Evolutionary conservation across 805 yeast genomes (phyloP), one percentile per base, ranked within the genome.

Genomic region (Saccharomycopsis selenospora): DNA sequence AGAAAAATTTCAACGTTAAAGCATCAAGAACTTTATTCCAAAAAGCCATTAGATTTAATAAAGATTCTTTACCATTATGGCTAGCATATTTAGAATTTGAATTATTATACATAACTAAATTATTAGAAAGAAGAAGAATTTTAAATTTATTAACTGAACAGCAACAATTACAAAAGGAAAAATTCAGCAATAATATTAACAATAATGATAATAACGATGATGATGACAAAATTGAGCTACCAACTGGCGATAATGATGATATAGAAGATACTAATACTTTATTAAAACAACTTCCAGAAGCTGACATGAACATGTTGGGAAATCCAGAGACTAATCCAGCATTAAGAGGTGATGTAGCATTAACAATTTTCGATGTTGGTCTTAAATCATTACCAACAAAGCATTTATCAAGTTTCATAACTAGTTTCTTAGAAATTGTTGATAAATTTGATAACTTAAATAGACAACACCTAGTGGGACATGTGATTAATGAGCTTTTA

Each of bases 11-110:
- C 36, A 85, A 89, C 57, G 86, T 95, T 41, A 80, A 83, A 60
- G 90, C 95, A 42, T 90, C 97, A 20, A 76, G 99, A 64, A 78
- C 79, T 7, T 72, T 93, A 23, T 80, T 89, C 64, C 96, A 90
- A 64, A 78, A 85, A 56, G 95, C 84, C 27, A 70, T 93, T 36
- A 74, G 95, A 63, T 85, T 93, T 64, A 91, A 91, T 61, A 75
- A 83, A 2, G 90, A 85, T 45, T 76, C 82, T 6, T 63, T 71
- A 14, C 76, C 73, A 49, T 71, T 93, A 51, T 91, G 98, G 96
- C 64, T 80, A 30, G 85, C 84, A 54, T 93, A 93, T 64, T 80
- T 86, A 43, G 88, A 86, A 57, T 82, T 93, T 57, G 99, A 95
- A 66, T 73, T 91, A 57, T 77, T 85, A 22, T 91, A 89, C 59